Conservation (phyloP, 768 basidiomycete genomes). For the Phanerochaete sordida region DNA sequence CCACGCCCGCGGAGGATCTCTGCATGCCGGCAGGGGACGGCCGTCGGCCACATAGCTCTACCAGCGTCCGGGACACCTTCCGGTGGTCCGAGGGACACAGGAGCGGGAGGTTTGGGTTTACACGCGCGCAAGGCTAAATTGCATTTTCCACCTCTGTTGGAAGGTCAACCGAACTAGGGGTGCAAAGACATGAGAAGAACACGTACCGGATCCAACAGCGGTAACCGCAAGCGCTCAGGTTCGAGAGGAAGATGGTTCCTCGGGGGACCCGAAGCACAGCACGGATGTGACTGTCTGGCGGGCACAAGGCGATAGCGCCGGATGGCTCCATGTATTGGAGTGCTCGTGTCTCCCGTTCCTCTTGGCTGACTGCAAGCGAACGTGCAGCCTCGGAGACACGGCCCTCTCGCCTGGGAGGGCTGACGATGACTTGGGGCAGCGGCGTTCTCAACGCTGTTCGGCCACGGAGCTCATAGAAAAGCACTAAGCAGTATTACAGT, state of each 20-base stretch:
- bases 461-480: too few relatives aligned
- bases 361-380: too few relatives aligned
- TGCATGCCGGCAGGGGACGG: background rate
- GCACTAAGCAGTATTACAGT: too few relatives aligned
- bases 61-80: background rate
- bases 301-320: too few relatives aligned
- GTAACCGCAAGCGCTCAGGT: background rate
- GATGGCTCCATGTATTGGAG: too few relatives aligned
- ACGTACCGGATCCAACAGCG: background rate
- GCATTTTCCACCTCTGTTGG: background rate
- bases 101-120: background rate
- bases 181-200: background rate
- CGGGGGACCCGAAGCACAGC: background rate
- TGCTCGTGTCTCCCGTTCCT: too few relatives aligned
- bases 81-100: background rate
- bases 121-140: background rate
- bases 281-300: too few relatives aligned
- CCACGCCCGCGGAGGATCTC: background rate
- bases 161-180: background rate
- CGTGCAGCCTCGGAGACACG: too few relatives aligned
- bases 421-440: too few relatives aligned
- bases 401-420: too few relatives aligned
- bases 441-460: too few relatives aligned
- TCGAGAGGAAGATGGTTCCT: background rate
- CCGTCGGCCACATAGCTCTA: background rate